A percentile compares a stretch with the other conserved stretches of the same genome.
Conservation (phyloP, 1,284 basidiomycete species). For the Gastroboletus turbinatus region DNA sequence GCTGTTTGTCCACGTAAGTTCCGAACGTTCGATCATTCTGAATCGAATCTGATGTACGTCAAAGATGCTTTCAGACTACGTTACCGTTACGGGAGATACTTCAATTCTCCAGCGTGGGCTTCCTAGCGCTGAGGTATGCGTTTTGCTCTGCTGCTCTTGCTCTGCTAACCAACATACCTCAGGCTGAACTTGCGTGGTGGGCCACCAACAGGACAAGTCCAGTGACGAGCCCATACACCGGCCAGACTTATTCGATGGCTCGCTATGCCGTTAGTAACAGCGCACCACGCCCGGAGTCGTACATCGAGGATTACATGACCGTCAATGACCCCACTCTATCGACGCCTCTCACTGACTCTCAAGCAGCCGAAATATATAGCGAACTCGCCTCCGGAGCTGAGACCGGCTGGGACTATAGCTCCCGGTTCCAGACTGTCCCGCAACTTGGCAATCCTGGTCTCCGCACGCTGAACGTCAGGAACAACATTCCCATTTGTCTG, state of each 20-base stretch:
- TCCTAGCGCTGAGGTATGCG: slow-evolving; percentile 54
- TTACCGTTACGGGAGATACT: slow-evolving; percentile 58
- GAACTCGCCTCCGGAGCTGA: slow-evolving; percentile 89
- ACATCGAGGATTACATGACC: slow-evolving; percentile 74
- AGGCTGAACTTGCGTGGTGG: slow-evolving; percentile 87
- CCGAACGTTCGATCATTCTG: not conserved
- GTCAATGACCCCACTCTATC: slow-evolving; percentile 60
- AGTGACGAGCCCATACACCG: slow-evolving; percentile 75
- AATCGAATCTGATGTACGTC: slow-evolving; percentile 1
- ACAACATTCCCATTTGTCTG: slow-evolving; percentile 74
- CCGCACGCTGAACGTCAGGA: slow-evolving; percentile 70
- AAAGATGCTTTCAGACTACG: slow-evolving; percentile 70
- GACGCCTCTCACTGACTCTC: slow-evolving; percentile 57
- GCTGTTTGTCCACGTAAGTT: slow-evolving; percentile 71
- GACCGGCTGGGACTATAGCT: slow-evolving; percentile 61
- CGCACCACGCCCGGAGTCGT: slow-evolving; percentile 89
- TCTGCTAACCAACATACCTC: slow-evolving; percentile 17
- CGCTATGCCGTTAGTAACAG: slow-evolving; percentile 79
- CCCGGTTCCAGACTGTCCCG: slow-evolving; percentile 45
- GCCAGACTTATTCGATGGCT: slow-evolving; percentile 63
- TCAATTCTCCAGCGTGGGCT: slow-evolving; percentile 63
- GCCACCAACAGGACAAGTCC: slow-evolving; percentile 67
- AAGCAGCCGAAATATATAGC: slow-evolving; percentile 75
- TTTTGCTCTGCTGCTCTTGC: slow-evolving; percentile 34
- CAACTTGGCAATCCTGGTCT: slow-evolving; percentile 56